These are phyloP conservation scores for Colletotrichum liaoningense DNA, from an alignment of 2,329 filamentous ascomycete genomes.

Conservation along the genomic window DNA sequence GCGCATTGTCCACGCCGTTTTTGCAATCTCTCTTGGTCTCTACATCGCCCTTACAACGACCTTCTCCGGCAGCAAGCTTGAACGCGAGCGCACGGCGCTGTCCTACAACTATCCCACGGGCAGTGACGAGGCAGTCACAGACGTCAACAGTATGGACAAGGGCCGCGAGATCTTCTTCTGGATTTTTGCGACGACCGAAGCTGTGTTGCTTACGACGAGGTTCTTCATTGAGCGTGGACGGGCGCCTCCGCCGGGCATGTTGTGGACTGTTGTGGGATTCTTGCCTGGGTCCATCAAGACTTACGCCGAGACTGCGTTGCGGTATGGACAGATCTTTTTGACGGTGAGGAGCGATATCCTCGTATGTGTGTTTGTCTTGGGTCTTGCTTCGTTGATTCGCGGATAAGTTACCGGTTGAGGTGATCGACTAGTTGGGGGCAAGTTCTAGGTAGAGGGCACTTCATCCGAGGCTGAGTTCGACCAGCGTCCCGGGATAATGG, in stretches of 20 bases:
- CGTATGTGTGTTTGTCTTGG: constrained; percentile 81
- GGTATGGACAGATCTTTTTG: constrained; percentile 78
- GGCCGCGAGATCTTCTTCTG: constrained; percentile 74
- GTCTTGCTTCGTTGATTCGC: constrained; percentile 62
- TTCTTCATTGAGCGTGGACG: constrained; percentile 76
- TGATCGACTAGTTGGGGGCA: not conserved
- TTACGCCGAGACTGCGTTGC: constrained; percentile 69
- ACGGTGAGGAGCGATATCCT: constrained; percentile 80
- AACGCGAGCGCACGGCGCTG: constrained; percentile 61
- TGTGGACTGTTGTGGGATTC: constrained; percentile 73
- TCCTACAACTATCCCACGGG: constrained; percentile 44
- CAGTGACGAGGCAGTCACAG: constrained; percentile 42
- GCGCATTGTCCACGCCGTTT: constrained; percentile 79
- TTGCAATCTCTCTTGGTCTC: constrained; percentile 75
- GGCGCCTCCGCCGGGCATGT: constrained; percentile 68
- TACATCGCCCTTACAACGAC: constrained; percentile 77
- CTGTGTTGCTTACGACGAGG: constrained; percentile 76
- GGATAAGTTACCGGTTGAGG: constrained; percentile 3
- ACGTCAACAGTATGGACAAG: constrained; percentile 44
- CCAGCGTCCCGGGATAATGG: not conserved
- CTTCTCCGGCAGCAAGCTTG: constrained; percentile 74
- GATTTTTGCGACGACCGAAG: constrained; percentile 83
- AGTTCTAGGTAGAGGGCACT: not conserved
- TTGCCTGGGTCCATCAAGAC: constrained; percentile 73
- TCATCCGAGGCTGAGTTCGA: not conserved